Evolutionary conservation across 768 basidiomycete species (phyloP), one percentile per base, ranked within the genome.

Genomic region (Lyophyllum shimeji): DNA sequence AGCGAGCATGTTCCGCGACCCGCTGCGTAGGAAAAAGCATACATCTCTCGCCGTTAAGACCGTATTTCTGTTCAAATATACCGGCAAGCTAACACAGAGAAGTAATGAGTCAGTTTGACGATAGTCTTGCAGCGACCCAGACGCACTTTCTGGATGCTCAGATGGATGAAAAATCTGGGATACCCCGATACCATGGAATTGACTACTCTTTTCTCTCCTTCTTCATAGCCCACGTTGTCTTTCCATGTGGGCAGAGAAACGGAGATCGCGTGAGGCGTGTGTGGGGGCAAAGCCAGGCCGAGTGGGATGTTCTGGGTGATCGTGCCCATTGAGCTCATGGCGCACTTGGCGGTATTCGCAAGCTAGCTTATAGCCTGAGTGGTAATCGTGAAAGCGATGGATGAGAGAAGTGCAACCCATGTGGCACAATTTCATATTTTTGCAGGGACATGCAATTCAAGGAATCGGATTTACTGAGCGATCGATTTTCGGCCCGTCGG

Each of bases 201-300:
- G 1, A 90, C 66, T 5, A 98, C 85, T 34, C 94, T 78, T 62
- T 87, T 83, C 8, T 90, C 86, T 17, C 93, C 93, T 63, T 93
- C 89, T 70, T 98, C 96, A 63, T 98, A 98, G 12, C 78, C 95
- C 18, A 98, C 84, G 63, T 89, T 92, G 70, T 98, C 95, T 29
- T 75, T 74, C 95, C 95, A 98, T 27, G 84, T 95, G 0, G 95
- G 95, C 1, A 98, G 79, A 7, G 93, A 95, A n/a, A 96, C 93
- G 2, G 93, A 95, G 60, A 96, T 92, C 12, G 95, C 95, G 64
- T 98, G 95, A 11, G 87, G 84, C 3, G 84, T 88, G 66, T 82
- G 77, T 1, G 86, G 81, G 17, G 88, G 88, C 1, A 89, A 77
- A 3, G 87, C 60, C 23, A 69, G 65, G 3, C 88, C 88, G 3